Base-by-base conservation (phyloP, 2,329 filamentous ascomycete genomes). In the Pseudocercospora pini-densiflorae region DNA sequence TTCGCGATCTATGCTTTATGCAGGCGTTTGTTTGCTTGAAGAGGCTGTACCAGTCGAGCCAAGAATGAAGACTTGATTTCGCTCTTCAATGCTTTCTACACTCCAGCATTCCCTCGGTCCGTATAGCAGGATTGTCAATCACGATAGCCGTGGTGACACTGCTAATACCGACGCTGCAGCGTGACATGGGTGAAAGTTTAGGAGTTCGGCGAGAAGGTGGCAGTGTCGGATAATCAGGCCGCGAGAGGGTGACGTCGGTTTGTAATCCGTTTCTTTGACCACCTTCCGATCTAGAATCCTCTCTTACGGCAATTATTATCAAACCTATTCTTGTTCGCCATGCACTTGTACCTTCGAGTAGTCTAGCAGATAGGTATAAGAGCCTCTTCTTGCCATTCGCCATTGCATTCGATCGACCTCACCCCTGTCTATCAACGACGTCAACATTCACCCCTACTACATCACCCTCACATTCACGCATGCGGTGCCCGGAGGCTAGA, bases 401-500 rank as follows among this genome's bases (percentile, higher is more conserved):
- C 55, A 43, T n/a, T 23, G 16, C 55, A 14, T 43, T 19, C 55
- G 19, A 40, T 55, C 27, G 19, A 10, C n/a, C 23, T 14, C 24
- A 24, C 14, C 31, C 21, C 29, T 12, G 55, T 43, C 21, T 40
- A 40, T 24, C 55, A 27, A 43, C 55, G 29, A 36, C 55, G 55
- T 58, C 55, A 43, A 58, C 55, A 43, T 27, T 19, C 10, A 57
- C 58, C 23, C n/a, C 47, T 23, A 27, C 59, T 24, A 31, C 40
- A 49, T 33, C 59, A 61, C 29, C 27, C 27, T 21, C 24, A 45
- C 54, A 51, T 59, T n/a, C 16, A 57, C 65, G 57, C 65, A 67
- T 67, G 65, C 65, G 60, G 9, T 67, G 65, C 51, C 47, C 65
- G 27, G 65, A 67, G 61, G 65, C 65, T 16, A 62, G 65, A 33